Conservation (phyloP, 2,329 filamentous ascomycete genomes). For the Microdochium trichocladiopsis region DNA sequence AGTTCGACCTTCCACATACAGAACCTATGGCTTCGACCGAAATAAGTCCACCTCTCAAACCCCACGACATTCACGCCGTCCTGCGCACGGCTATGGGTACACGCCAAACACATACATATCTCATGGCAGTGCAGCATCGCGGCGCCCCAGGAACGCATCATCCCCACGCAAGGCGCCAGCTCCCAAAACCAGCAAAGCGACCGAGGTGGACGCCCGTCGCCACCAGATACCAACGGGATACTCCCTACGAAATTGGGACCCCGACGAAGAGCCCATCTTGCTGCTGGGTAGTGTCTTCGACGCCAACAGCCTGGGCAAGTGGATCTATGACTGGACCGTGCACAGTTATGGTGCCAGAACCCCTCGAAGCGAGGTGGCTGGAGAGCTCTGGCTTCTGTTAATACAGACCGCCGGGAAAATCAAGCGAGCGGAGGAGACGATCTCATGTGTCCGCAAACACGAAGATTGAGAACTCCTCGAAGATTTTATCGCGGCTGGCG, state of each 20-base stretch:
- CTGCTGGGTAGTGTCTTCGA: conserved; percentile 94
- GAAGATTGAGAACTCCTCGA: conserved; percentile 77
- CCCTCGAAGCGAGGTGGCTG: conserved; percentile 83
- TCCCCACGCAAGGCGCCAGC: too few relatives aligned
- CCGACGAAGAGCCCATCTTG: conserved; percentile 85
- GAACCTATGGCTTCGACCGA: too few relatives aligned
- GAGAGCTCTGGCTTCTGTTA: conserved; percentile 89
- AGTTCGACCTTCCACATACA: too few relatives aligned
- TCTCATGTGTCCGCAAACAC: conserved; percentile 61
- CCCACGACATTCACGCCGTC: too few relatives aligned
- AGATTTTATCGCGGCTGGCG: conserved; percentile 84
- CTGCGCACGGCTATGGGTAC: too few relatives aligned
- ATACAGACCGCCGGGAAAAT: conserved; percentile 93
- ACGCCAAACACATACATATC: too few relatives aligned
- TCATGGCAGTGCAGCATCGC: too few relatives aligned
- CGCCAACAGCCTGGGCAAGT: conserved; percentile 94
- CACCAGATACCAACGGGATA: conserved; percentile 83
- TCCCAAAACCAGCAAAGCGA: too few relatives aligned
- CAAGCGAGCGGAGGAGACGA: conserved; percentile 77
- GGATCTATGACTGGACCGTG: conserved; percentile 99
- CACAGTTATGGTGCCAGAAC: conserved; percentile 77
- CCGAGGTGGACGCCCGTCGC: conserved; percentile 50
- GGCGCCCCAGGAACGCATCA: too few relatives aligned
- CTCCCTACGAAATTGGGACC: conserved; percentile 98
- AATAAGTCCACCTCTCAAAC: too few relatives aligned